Evolutionary conservation across 164 flowering plant genomes (phyloP).

Genomic region (Paratinospora sagittata): DNA sequence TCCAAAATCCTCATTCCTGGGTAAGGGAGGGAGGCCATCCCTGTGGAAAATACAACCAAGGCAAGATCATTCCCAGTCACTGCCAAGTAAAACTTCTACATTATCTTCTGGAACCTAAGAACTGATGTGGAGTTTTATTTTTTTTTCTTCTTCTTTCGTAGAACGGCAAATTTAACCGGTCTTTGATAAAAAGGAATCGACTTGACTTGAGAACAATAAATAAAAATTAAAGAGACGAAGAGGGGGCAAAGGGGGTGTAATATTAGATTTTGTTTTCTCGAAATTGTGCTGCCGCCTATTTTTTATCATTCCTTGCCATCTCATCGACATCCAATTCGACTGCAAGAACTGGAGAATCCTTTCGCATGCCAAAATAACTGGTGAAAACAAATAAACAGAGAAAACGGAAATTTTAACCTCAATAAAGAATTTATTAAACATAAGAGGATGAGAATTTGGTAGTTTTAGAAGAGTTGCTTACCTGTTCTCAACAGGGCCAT

Average conservation of each 20-base stretch:
- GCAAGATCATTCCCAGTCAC: not conserved
- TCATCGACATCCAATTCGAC: conserved; percentile 90
- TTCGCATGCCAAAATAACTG: conserved; percentile 57
- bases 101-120: not conserved
- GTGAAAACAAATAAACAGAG: conserved; percentile 1
- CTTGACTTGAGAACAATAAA: not conserved
- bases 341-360: conserved; percentile 68
- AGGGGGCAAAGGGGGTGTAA: not conserved
- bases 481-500: conserved; percentile 94
- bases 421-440: not conserved
- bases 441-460: not conserved
- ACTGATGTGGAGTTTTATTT: not conserved
- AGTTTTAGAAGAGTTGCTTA: conserved; percentile 15
- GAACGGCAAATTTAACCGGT: conserved; percentile 3
- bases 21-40: not conserved
- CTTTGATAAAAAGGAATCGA: conserved; percentile 1
- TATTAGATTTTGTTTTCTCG: not conserved
- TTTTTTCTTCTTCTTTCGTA: not conserved
- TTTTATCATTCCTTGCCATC: conserved; percentile 69
- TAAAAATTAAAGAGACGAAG: not conserved
- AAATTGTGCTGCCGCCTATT: conserved; percentile 21
- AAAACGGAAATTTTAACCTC: not conserved
- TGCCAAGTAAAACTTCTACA: not conserved
- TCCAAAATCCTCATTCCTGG: not conserved
- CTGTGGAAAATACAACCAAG: not conserved